phyloP scores from a whole-genome alignment of 495 filamentous ascomycete species.

The Neurospora sp. region DNA sequence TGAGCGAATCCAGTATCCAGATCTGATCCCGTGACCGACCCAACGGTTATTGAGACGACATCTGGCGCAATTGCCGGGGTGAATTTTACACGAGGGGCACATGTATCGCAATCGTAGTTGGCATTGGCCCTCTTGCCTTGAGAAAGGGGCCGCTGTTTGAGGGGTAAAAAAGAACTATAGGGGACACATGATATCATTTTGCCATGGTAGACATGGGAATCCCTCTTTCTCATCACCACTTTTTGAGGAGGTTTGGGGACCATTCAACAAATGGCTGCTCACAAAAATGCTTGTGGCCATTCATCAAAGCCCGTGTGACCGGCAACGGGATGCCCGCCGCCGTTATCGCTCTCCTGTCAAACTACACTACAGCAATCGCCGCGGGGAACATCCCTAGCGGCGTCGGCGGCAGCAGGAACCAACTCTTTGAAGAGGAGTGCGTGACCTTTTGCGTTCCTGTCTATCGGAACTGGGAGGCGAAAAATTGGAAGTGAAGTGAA shows the following conservation, averaged over 20 bases:
- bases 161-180: neutral
- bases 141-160: neutral
- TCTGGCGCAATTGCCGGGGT: neutral
- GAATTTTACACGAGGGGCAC: neutral
- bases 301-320: neutral
- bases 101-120: neutral
- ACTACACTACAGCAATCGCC: neutral
- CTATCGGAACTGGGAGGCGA: neutral
- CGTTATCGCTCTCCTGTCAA: neutral
- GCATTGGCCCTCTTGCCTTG: neutral
- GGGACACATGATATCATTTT: neutral
- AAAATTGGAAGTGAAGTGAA: neutral
- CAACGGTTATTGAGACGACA: neutral
- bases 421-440: neutral
- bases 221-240: neutral
- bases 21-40: neutral
- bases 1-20: neutral
- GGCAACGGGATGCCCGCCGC: neutral
- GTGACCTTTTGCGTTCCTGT: neutral
- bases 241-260: neutral
- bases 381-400: neutral
- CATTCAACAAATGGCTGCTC: neutral
- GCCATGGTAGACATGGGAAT: neutral
- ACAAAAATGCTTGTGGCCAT: neutral
- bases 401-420: neutral